phyloP scores from a whole-genome alignment of 306 rosid genomes.

The Quercus rubra region DNA sequence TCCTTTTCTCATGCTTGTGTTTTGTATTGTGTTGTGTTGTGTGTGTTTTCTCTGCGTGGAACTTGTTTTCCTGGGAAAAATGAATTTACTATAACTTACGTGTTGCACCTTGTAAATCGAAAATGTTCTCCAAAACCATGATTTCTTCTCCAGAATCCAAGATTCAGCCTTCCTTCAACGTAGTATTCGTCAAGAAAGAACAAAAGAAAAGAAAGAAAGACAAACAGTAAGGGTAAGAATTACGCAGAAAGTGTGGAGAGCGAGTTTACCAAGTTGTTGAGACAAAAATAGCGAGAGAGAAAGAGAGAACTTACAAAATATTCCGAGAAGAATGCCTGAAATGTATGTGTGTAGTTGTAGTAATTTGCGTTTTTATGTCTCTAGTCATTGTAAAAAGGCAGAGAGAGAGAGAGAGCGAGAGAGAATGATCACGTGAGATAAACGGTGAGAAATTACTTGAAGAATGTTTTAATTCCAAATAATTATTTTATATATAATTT shows the following conservation, averaged over 20 bases:
- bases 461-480: no score
- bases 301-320: not conserved
- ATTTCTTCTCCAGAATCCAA: slow-evolving; percentile 22
- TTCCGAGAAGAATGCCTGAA: no score
- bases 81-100: slow-evolving; percentile 34
- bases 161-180: slow-evolving; percentile 17
- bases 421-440: no score
- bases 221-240: no score
- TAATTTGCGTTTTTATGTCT: no score
- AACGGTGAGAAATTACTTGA: no score
- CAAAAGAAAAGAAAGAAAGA: no score
- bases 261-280: not conserved
- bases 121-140: slow-evolving; percentile 42
- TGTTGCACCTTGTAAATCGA: slow-evolving; percentile 20
- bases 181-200: no score
- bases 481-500: no score
- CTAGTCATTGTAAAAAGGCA: no score
- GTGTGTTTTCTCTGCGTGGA: not conserved
- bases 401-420: no score
- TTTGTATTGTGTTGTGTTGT: not conserved
- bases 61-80: not conserved
- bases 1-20: not conserved
- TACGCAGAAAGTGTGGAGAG: not conserved
- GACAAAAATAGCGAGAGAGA: not conserved
- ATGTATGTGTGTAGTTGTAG: not conserved